A percentile compares a stretch with the other conserved stretches of the same genome.
These are phyloP conservation scores for Trichophyton verrucosum DNA, from an alignment of 2,329 filamentous ascomycete genomes.

Conservation along the genomic window DNA sequence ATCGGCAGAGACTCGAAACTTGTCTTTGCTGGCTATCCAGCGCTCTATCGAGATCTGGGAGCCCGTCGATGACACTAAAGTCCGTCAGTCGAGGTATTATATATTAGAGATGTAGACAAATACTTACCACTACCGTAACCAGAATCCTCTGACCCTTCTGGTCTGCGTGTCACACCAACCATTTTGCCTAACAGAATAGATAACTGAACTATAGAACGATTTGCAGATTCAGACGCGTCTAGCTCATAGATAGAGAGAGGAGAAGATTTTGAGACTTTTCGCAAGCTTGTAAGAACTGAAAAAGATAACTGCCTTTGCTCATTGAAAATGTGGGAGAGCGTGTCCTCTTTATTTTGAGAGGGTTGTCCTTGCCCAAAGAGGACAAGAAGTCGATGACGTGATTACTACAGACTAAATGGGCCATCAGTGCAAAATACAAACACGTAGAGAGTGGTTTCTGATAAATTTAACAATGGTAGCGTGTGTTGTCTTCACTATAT, in stretches of 20 bases:
- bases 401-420: too few species aligned
- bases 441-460: too few species aligned
- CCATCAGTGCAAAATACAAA: too few species aligned
- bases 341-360: too few species aligned
- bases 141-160: not conserved
- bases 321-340: not conserved
- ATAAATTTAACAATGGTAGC: too few species aligned
- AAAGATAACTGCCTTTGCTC: too few species aligned
- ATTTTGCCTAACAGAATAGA: not conserved
- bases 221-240: too few species aligned
- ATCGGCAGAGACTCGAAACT: not conserved
- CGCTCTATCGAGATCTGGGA: not conserved
- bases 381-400: not conserved
- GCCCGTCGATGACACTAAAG: not conserved
- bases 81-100: not conserved
- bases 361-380: not conserved
- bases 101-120: not conserved
- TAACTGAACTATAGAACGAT: too few species aligned
- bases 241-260: too few species aligned
- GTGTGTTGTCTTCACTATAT: too few species aligned
- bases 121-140: not conserved
- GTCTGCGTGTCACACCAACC: not conserved
- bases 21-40: not conserved
- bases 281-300: too few species aligned
- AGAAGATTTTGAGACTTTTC: too few species aligned